Conservation (phyloP, 306 rosid species). For the Cyamopsis tetragonoloba region DNA sequence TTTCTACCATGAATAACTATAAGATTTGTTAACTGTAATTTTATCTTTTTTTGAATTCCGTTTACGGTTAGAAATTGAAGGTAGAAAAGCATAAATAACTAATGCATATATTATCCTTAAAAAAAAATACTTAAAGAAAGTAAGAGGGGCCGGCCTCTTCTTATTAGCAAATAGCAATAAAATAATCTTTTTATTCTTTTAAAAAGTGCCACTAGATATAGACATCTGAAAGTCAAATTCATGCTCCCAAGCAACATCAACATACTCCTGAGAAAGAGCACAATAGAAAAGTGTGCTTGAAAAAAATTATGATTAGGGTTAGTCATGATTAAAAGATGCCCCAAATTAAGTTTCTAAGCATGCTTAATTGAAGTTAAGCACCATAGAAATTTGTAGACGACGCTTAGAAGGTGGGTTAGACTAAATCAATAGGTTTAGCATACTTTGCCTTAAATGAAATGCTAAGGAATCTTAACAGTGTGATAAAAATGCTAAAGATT, state of each 20-base stretch:
- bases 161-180: background rate
- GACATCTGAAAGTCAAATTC: constrained; percentile 45
- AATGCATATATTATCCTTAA: no score
- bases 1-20: constrained; percentile 34
- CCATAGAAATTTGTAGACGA: background rate
- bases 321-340: constrained; percentile 38
- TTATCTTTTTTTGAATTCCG: no score
- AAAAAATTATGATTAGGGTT: constrained; percentile 31
- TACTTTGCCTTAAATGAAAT: background rate
- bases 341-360: constrained; percentile 5
- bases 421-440: background rate
- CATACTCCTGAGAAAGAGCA: constrained; percentile 29
- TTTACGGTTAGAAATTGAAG: no score
- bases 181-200: constrained; percentile 35
- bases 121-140: constrained; percentile 22
- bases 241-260: constrained; percentile 45
- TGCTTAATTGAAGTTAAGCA: background rate
- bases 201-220: constrained; percentile 29
- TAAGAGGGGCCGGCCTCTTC: constrained; percentile 21
- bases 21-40: no score
- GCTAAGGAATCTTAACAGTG: background rate
- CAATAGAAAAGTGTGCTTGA: constrained; percentile 28
- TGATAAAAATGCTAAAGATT: constrained; percentile 4
- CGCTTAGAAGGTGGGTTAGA: background rate
- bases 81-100: no score